These are phyloP conservation scores for Entamoeba moshkovskii DNA, from an alignment of 208 protist species.

Conservation along the genomic window DNA sequence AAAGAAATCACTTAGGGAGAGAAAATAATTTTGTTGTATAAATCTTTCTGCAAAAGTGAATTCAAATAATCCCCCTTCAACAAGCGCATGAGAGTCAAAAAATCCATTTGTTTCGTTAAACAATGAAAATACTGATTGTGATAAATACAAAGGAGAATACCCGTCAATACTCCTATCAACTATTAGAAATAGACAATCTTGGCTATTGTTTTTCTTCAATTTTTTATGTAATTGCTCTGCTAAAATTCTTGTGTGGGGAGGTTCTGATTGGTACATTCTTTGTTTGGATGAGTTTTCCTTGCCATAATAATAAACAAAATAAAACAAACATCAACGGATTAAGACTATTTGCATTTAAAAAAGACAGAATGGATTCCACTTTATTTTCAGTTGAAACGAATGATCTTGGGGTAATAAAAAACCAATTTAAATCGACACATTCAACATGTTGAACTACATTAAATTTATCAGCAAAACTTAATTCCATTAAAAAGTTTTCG, in stretches of 20 bases:
- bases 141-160: background rate
- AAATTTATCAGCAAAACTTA: background rate
- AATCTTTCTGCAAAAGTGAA: background rate
- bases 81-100: background rate
- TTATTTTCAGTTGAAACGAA: background rate
- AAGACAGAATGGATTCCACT: background rate
- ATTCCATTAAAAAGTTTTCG: background rate
- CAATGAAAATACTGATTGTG: background rate
- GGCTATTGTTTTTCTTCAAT: background rate
- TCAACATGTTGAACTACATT: background rate
- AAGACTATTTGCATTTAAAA: background rate
- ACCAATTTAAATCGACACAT: background rate
- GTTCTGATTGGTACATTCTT: background rate
- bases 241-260: background rate
- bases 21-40: background rate
- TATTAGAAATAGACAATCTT: background rate
- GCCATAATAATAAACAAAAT: too few species aligned
- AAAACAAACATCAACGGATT: too few species aligned
- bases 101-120: background rate
- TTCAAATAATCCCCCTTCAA: background rate
- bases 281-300: background rate
- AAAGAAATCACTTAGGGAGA: background rate
- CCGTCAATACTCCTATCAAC: background rate
- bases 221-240: background rate
- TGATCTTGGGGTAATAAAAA: background rate